Base-by-base conservation (phyloP, 164 flowering plant species). In the Warburgia ugandensis region DNA sequence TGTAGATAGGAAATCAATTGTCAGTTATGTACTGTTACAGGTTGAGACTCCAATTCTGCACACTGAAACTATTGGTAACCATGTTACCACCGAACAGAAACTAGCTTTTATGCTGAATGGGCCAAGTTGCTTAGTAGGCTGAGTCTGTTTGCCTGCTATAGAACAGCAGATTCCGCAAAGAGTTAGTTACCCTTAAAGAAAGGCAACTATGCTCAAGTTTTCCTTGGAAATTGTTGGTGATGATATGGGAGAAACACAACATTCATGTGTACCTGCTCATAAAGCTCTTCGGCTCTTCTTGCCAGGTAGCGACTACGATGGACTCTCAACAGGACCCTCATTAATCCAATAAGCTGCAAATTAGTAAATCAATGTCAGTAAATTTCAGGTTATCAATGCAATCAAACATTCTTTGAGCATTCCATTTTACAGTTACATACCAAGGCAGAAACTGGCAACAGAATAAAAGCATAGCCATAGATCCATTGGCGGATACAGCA, bases 241-340 rank as follows among this genome's bases (percentile, higher is more conserved):
- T n/a, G n/a, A n/a, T n/a, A n/a, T n/a, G n/a, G n/a, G 6, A 29
- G 11, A 21, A 45, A 58, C 14, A 57, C 9, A 7, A 60, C 6
- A 39, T 13, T 6, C 16, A 23, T 30, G 21, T 39, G 19, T 68
- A 88, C 96, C 94, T 88, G 84, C 37, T 66, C 53, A 56, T 92
- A 92, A 49, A 92, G 78, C 58, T 86, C 77, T 51, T 88, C 99
- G 25, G 69, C 86, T 75, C 95, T 77, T 19, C 23, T 67, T 21
- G 83, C 63, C 28, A 82, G 48, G 38, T 66, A 58, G 28, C 52
- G 50, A 47, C 72, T 78, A 47, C 59, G 63, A 26, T 63, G 76
- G 33, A 69, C 38, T 67, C 61, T 84, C 60, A 48, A 38, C 32
- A 73, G 33, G 36, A 77, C 28, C 21, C 64, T 54, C 45, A 52